Percentiles rank a stretch among this genome's conserved stretches.
Conservation (phyloP, 164 flowering plant species). For the Aristolochia contorta region DNA sequence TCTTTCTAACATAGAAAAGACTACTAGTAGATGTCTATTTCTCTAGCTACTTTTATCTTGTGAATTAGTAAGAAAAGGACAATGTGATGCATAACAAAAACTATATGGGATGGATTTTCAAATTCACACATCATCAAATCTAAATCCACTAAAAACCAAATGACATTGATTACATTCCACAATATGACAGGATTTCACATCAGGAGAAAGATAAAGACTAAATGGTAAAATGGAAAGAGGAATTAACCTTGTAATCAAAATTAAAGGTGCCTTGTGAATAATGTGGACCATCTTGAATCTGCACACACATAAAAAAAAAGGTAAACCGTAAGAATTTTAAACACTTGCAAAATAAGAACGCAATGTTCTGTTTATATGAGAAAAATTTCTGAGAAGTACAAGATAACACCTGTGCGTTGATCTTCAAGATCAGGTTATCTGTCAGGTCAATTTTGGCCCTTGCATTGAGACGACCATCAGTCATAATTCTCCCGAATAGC, state of each 20-base stretch:
- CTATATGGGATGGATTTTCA: too few relatives aligned
- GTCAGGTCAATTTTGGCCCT: slow-evolving; percentile 68
- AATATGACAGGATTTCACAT: too few relatives aligned
- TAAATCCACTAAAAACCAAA: too few relatives aligned
- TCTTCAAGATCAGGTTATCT: slow-evolving; percentile 63
- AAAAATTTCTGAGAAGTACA: background rate
- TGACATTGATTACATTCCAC: too few relatives aligned
- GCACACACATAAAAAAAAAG: background rate
- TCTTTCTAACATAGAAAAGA: too few relatives aligned
- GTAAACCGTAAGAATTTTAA: too few relatives aligned
- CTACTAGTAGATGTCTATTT: too few relatives aligned
- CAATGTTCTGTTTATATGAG: background rate
- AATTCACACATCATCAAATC: too few relatives aligned
- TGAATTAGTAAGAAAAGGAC: too few relatives aligned
- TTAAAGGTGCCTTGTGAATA: slow-evolving; percentile 81
- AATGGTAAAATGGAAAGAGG: background rate
- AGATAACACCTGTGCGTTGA: slow-evolving; percentile 61
- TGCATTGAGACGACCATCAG: slow-evolving; percentile 83
- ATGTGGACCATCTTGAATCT: slow-evolving; percentile 85
- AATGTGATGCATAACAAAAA: too few relatives aligned
- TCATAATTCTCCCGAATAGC: slow-evolving; percentile 79
- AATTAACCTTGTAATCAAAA: slow-evolving; percentile 80
- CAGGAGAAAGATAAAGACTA: too few relatives aligned
- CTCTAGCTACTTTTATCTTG: too few relatives aligned
- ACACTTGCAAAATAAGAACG: background rate